Base-by-base conservation (phyloP, 2,329 filamentous ascomycete species). In the Sporothrix luriei region DNA sequence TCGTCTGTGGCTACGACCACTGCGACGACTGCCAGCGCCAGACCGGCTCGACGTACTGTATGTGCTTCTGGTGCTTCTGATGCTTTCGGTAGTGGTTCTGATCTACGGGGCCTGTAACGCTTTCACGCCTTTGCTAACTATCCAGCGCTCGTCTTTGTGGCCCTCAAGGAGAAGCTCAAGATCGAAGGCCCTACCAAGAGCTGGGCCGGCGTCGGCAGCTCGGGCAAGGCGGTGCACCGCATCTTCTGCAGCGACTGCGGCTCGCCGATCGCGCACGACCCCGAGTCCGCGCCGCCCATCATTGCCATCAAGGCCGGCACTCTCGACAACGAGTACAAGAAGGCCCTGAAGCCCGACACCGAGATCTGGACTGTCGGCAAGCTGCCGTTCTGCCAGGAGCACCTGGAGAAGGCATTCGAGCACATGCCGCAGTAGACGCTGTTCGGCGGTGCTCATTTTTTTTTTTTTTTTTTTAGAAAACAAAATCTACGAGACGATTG, bases 11-110 rank as follows among this genome's bases (percentile, higher is more conserved):
- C 73, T 90, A 91, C 78, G 90, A 91, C 77, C 88, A 91, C 82
- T 91, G 88, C 76, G 88, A 91, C 76, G 88, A 90, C 80, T 91
- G 88, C 84, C 88, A 91, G 80, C 87, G 88, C 76, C 88, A 91
- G 80, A 85, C 80, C 66, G 88, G 88, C 73, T 90, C 87, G 21
- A 90, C 88, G 70, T 91, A 91, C 79, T 90, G 86, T 88, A 79
- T 73, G 84, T 77, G 2, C 40, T 61, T 33, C 29, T 14, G 48
- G n/a, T n/a, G n/a, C n/a, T n/a, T n/a, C n/a, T n/a, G n/a, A n/a
- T n/a, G n/a, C n/a, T n/a, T n/a, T n/a, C n/a, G n/a, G n/a, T n/a
- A n/a, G n/a, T n/a, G n/a, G n/a, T 46, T 19, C 4, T 33, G 33
- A 33, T 33, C 9, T 46, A 46, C 40, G 14, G 40, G 40, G 14